phyloP scores from a whole-genome alignment of 345 rosid species.

The Gossypium turneri region DNA sequence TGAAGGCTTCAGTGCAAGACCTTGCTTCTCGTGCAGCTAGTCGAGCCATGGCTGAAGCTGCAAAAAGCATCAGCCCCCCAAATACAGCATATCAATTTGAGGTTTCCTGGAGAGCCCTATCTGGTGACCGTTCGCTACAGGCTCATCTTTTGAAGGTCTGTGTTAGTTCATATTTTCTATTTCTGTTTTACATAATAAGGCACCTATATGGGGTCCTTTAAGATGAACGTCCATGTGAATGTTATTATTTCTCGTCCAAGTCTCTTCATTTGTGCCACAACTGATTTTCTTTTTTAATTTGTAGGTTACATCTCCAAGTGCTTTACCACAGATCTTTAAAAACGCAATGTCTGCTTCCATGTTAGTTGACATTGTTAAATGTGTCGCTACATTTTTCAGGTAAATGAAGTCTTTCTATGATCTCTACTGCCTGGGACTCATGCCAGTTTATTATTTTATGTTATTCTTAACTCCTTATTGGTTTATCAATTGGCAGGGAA shows the following conservation, averaged over 20 bases:
- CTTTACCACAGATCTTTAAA: slow-evolving; percentile 76
- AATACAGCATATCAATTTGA: slow-evolving; percentile 84
- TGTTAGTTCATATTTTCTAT: not conserved
- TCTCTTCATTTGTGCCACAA: not conserved
- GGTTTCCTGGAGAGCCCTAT: slow-evolving; percentile 71
- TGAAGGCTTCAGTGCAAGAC: slow-evolving; percentile 65
- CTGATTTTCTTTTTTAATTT: not conserved
- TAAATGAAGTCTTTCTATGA: slow-evolving; percentile 30
- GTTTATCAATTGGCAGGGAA: slow-evolving; percentile 44
- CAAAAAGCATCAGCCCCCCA: slow-evolving; percentile 60
- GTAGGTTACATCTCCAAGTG: slow-evolving; percentile 67
- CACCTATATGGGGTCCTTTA: not conserved
- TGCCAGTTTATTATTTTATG: not conserved
- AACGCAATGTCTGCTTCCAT: slow-evolving; percentile 67
- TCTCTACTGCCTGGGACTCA: not conserved
- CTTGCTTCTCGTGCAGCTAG: slow-evolving; percentile 85
- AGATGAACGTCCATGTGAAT: slow-evolving; percentile 1
- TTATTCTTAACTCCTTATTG: not conserved
- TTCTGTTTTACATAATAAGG: not conserved
- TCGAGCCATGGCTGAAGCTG: slow-evolving; percentile 67
- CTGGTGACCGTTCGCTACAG: slow-evolving; percentile 56
- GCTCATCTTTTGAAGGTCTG: slow-evolving; percentile 71
- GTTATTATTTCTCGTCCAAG: slow-evolving; percentile 1
- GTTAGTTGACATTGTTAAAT: slow-evolving; percentile 64
- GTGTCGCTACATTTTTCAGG: slow-evolving; percentile 64